These are phyloP conservation scores for Geosmithia flava DNA, from an alignment of 2,329 filamentous ascomycete genomes.

Conservation along the genomic window DNA sequence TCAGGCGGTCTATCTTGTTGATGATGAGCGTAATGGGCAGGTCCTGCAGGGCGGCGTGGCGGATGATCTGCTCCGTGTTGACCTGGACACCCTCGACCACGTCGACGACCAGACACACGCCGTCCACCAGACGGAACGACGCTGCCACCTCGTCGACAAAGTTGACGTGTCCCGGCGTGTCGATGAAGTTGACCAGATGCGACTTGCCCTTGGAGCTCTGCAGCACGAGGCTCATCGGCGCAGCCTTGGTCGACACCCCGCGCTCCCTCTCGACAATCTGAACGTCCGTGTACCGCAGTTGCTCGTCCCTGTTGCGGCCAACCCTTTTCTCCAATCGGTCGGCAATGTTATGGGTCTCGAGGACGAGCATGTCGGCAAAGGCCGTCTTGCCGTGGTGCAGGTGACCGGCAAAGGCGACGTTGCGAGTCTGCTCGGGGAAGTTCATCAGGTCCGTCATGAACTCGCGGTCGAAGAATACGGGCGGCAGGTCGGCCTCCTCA, in stretches of 20 bases:
- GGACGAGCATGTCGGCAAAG: constrained; percentile 95
- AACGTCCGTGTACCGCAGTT: constrained; percentile 88
- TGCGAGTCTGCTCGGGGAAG: constrained; percentile 87
- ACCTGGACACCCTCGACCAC: constrained; percentile 98
- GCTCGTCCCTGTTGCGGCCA: constrained; percentile 74
- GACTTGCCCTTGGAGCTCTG: constrained; percentile 87
- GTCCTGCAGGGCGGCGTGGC: constrained; percentile 82
- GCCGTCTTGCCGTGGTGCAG: constrained; percentile 96
- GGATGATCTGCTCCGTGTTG: constrained; percentile 95
- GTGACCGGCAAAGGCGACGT: constrained; percentile 84
- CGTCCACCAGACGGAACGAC: constrained; percentile 76
- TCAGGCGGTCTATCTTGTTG: constrained; percentile 95
- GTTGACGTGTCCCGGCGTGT: constrained; percentile 96
- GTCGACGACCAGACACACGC: constrained; percentile 86
- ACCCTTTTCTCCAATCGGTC: constrained; percentile 69
- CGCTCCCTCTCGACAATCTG: constrained; percentile 81
- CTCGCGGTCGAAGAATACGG: constrained; percentile 73
- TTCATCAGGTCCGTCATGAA: constrained; percentile 97
- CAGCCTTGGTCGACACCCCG: constrained; percentile 81
- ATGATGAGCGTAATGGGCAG: constrained; percentile 81
- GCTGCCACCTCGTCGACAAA: constrained; percentile 96
- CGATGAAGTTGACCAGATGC: constrained; percentile 85
- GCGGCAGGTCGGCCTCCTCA: constrained; percentile 81
- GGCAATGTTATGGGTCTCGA: constrained; percentile 84
- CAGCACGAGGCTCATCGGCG: constrained; percentile 87